Percentiles rank a stretch among this genome's conserved stretches.
phyloP scores from a whole-genome alignment of 2,329 filamentous ascomycete species.

The Alternaria longipes region DNA sequence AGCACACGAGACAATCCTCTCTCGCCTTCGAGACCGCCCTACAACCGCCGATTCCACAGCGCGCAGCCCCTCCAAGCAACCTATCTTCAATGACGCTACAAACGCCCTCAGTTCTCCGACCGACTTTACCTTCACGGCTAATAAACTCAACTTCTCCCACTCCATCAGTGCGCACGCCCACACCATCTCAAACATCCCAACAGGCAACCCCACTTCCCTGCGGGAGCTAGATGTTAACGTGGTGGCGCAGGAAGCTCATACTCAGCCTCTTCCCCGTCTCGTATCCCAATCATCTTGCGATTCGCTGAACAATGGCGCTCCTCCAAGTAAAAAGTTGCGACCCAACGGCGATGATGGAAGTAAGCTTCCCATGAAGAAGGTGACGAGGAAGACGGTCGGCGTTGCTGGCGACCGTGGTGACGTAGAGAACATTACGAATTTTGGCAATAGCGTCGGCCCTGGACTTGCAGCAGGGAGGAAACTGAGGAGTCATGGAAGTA shows the following conservation, averaged over 20 bases:
- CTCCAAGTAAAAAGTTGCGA: constrained; percentile 58
- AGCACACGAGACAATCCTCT: constrained; percentile 65
- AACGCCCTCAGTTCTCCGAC: constrained; percentile 49
- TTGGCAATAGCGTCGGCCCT: constrained; percentile 53
- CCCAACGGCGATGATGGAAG: constrained; percentile 37
- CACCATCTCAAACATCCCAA: constrained; percentile 34
- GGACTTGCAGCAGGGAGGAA: constrained; percentile 48
- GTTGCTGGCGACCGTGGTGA: constrained; percentile 51
- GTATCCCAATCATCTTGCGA: constrained; percentile 42
- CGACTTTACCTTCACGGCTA: constrained; percentile 34
- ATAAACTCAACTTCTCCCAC: constrained; percentile 37
- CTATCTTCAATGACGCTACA: constrained; percentile 62
- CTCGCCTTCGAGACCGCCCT: constrained; percentile 54
- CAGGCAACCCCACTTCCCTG: constrained; percentile 41
- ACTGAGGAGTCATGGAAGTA: constrained; percentile 51
- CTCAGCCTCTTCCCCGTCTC: constrained; percentile 42
- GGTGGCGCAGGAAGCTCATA: constrained; percentile 46
- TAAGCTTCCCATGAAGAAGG: constrained; percentile 57
- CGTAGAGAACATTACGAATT: constrained; percentile 53
- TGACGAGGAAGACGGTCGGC: constrained; percentile 53
- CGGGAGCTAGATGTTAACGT: constrained; percentile 61
- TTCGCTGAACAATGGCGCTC: constrained; percentile 36
- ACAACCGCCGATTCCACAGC: constrained; percentile 38
- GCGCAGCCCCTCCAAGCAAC: constrained; percentile 59
- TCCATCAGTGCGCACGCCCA: constrained; percentile 39